Evolutionary conservation across 2,329 filamentous ascomycete genomes (phyloP), one percentile per base, ranked within the genome.

Genomic region (Plenodomus tracheiphilus): DNA sequence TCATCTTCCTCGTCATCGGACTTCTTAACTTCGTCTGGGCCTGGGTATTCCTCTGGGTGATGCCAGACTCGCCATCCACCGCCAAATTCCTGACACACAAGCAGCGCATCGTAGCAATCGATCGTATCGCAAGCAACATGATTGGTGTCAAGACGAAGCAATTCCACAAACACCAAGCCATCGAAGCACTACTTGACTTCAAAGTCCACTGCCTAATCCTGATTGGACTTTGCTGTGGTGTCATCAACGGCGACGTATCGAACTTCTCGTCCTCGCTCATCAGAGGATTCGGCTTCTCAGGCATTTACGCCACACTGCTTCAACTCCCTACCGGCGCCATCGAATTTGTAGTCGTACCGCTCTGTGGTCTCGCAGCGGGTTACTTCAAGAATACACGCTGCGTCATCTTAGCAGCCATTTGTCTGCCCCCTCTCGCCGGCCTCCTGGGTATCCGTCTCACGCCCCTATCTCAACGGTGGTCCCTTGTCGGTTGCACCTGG

Each of bases 401-500:
- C 34, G 36, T 64, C 9, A 61, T 71, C 7, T 55, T 72, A 1
- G 67, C 67, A 2, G 63, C 77, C 1, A 75, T 75, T 10, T 74
- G 72, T 42, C 60, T 78, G 1, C 77, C 75, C 2, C 77, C 79
- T 25, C 72, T 81, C 10, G 78, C 68, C 1, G 79, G 79, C 0
- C 70, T 82, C 0, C 67, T 81, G 1, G 79, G 79, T 4, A 79
- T 82, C 48, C 69, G 77, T 1, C 74, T 78, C 21, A 81, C 79
- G 15, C 58, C 65, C 17, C 64, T 79, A 2, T 62, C 74, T 3
- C 71, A 80, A 41, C 75, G 75, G 44, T 73, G 78, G 67, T 75
- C 74, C 1, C 71, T 82, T 1, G 77, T 80, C 0, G 79, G 68
- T n/a, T 81, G 79, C 56, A 78, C 77, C 7, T 81, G 79, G 79